Evolutionary conservation across 805 yeast species (phyloP), one percentile per base, ranked within the genome.

Genomic region (Ogataea neopini): DNA sequence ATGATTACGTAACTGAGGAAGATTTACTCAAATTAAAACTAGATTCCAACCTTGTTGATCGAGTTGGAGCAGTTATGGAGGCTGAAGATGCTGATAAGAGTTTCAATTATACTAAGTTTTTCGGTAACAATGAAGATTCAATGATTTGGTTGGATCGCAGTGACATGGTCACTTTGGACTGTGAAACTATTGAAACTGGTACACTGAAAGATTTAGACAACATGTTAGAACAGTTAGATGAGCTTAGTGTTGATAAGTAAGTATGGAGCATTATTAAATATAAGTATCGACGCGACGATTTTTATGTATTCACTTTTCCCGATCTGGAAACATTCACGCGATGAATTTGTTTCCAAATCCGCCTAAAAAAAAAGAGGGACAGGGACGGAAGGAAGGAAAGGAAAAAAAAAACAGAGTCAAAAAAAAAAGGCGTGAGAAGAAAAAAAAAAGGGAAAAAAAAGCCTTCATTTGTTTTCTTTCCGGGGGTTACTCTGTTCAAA

Each of bases 21-120:
- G 79, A 76, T 44, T 56, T 75, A 18, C 64, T 63, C 29, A 60
- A 63, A 26, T 65, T 76, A 3, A 43, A 54, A 6, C 40, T 66
- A n/a, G 53, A 59, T 29, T 29, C 55, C n/a, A 46, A 39, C 1
- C 28, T 56, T 15, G 43, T 51, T 8, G 38, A 32, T 5, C 49
- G 54, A 14, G 20, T 58, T 1, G 49, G 47, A 0, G 43, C 20
- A 10, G 48, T 57, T 14, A 35, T 61, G 23, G 58, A 52, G 6
- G 44, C 28, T 25, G 44, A 35, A 29, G 19, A 35, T 40, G 47
- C 40, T 29, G 41, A 51, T n/a, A 44, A 40, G 18, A 34, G 44
- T 7, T 53, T 44, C 40, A 37, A 56, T 25, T 58, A 51, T 41
- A 32, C 46, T 34, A 35, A 43, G 32, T 56, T 55, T 44, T 58